Evolutionary conservation across 805 yeast species (phyloP), one percentile per base, ranked within the genome.

Genomic region (Hanseniaspora lachancei): DNA sequence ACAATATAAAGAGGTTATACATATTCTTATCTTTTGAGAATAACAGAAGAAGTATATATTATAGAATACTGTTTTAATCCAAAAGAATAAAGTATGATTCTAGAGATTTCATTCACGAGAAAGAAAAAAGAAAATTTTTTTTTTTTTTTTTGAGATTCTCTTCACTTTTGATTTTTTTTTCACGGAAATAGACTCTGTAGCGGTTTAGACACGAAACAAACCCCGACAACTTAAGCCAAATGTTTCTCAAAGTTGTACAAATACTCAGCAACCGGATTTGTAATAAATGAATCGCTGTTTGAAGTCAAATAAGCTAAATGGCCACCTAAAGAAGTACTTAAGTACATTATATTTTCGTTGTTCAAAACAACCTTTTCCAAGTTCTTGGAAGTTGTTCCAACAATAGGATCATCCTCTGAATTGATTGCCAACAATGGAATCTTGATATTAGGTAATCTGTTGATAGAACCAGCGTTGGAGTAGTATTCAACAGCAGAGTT

Each of bases 351-450:
- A 62, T 76, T 80, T 16, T 89, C 88, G 58, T 83, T 82, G 34
- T 71, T 66, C 40, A 64, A 58, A 20, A 77, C 74, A 55, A 80
- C 85, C 4, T 64, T 53, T 32, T 41, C n/a, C n/a, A 56, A 40
- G 23, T 58, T 57, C 10, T 89, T 88, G 42, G 80, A 73, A 2
- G 71, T 63, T 39, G 75, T 70, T 13, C 77, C 76, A 43, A 80
- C 75, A 44, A 84, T 75, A 7, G 91, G 88, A 64, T 84, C 93
- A 64, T 84, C 91, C 20, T 65, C 62, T 0, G 89, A 73, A 62
- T 77, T 79, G 23, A 84, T 66, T n/a, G 79, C 74, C 53, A 84
- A 58, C 47, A 78, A 68, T 15, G 93, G 93, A 4, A 82, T 79
- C 58, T 78, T 74, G 47, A 84, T 76, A 57, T 76, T 72, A 42